Conservation (phyloP, 768 basidiomycete species). For the Pisolithus tinctorius region DNA sequence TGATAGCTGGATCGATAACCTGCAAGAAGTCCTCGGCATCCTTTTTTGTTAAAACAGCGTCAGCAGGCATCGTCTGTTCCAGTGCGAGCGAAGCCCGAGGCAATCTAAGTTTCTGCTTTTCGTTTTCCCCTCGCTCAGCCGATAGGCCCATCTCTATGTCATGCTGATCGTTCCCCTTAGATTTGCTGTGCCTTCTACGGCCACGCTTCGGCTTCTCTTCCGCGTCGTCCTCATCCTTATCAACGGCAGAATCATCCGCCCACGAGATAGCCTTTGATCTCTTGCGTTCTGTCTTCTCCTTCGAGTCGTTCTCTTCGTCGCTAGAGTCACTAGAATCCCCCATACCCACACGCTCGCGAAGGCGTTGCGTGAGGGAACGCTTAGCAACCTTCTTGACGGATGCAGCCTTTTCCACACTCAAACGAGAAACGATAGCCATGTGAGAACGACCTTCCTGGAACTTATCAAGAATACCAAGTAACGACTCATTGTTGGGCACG, state of each 20-base stretch:
- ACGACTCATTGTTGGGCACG: conserved; percentile 79
- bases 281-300: conserved; percentile 14
- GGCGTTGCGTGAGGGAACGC: conserved; percentile 68
- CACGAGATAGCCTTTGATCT: conserved; percentile 23
- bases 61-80: conserved; percentile 86
- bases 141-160: conserved; percentile 21
- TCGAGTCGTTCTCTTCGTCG: conserved; percentile 27
- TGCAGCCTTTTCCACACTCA: conserved; percentile 66
- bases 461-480: conserved; percentile 78
- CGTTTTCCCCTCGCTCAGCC: conserved; percentile 11
- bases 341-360: conserved; percentile 70
- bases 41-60: conserved; percentile 73
- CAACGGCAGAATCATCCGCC: conserved; percentile 29
- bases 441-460: conserved; percentile 90
- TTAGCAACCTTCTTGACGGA: conserved; percentile 82
- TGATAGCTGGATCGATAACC: conserved; percentile 72
- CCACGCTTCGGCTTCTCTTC: conserved; percentile 9
- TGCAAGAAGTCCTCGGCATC: conserved; percentile 81
- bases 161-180: conserved; percentile 9
- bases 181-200: conserved; percentile 10
- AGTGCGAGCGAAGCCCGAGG: conserved; percentile 34
- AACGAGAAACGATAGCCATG: conserved; percentile 84
- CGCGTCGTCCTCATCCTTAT: conserved; percentile 15
- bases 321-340: conserved; percentile 54
- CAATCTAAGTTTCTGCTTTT: conserved; percentile 23